phyloP scores from a whole-genome alignment of 768 basidiomycete species.

The Boletus rubescentipes region DNA sequence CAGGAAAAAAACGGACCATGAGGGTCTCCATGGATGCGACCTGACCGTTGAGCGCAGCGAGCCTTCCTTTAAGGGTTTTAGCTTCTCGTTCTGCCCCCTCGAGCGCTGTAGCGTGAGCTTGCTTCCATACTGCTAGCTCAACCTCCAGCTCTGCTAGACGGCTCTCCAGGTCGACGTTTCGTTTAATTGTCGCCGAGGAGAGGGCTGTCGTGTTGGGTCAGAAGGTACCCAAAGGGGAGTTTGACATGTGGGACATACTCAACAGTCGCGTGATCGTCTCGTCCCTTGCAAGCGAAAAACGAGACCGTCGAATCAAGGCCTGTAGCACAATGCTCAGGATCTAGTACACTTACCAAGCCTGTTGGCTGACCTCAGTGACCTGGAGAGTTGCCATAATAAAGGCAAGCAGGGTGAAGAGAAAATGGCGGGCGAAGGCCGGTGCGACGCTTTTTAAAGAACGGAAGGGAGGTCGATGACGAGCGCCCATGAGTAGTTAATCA shows the following conservation, averaged over 20 bases:
- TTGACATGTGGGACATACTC: conserved; percentile 39
- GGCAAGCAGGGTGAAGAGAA: conserved; percentile 36
- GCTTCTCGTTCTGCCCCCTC: conserved; percentile 63
- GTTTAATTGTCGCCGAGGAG: conserved; percentile 60
- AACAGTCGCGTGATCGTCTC: conserved; percentile 61
- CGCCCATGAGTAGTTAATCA: conserved; percentile 49
- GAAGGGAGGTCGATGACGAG: conserved; percentile 28
- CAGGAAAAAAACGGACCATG: conserved; percentile 30
- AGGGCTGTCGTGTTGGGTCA: conserved; percentile 45
- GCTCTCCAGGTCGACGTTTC: conserved; percentile 61
- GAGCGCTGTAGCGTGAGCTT: conserved; percentile 60
- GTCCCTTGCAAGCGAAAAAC: conserved; percentile 49
- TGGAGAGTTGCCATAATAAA: conserved; percentile 55
- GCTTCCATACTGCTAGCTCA: conserved; percentile 70
- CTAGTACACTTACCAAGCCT: conserved; percentile 54
- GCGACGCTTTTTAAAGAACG: conserved; percentile 38
- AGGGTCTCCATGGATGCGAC: conserved; percentile 58
- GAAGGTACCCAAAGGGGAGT: conserved; percentile 3
- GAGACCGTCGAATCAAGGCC: conserved; percentile 19
- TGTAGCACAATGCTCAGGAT: conserved; percentile 10
- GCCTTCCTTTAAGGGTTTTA: conserved; percentile 66
- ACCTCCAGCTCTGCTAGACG: conserved; percentile 67
- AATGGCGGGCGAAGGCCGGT: conserved; percentile 20
- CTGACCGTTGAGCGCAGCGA: conserved; percentile 63
- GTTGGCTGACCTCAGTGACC: conserved; percentile 58